Conservation (phyloP, 345 rosid species). For the Brassica napus region Da-Ae NC_063446.1:4556001-4556500, state of each 20-base stretch:
- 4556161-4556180: conserved; percentile 14
- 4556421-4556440: conserved; percentile 44
- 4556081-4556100: conserved; percentile 94
- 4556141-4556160: neutral
- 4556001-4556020: neutral
- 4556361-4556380: neutral
- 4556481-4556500: conserved; percentile 95
- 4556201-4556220: conserved; percentile 29
- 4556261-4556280: conserved; percentile 62
- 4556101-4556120: conserved; percentile 92
- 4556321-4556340: conserved; percentile 94
- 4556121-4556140: conserved; percentile 97
- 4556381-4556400: neutral
- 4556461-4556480: conserved; percentile 84
- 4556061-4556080: conserved; percentile 94
- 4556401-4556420: neutral
- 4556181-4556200: neutral
- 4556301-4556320: conserved; percentile 96
- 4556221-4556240: conserved; percentile 95
- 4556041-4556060: conserved; percentile 26
- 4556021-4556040: neutral
- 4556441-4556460: conserved; percentile 78
- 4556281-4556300: conserved; percentile 87
- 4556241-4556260: conserved; percentile 87
- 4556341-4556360: conserved; percentile 79